phyloP scores from a whole-genome alignment of 2,329 filamentous ascomycete genomes.

The Rhexocercosporidium sp. region DNA sequence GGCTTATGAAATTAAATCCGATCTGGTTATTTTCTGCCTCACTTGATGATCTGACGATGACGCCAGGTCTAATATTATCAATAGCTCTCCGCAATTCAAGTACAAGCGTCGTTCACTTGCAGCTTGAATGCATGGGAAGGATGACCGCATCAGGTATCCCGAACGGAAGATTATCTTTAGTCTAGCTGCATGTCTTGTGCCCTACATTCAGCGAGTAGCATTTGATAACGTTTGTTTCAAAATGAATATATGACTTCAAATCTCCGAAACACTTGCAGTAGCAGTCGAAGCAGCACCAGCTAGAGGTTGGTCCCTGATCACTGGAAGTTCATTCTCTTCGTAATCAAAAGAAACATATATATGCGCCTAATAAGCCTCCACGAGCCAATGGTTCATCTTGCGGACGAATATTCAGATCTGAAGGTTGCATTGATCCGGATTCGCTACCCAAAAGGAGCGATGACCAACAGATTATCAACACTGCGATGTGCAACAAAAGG shows the following conservation, averaged over 20 bases:
- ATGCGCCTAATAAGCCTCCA: not conserved
- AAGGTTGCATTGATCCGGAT: not conserved
- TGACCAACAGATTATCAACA: slow-evolving; percentile 7
- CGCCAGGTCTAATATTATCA: not conserved
- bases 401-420: not conserved
- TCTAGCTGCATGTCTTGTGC: not conserved
- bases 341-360: not conserved
- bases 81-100: not conserved
- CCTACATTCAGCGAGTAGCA: not conserved
- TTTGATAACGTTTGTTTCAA: not conserved
- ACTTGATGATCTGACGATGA: not conserved
- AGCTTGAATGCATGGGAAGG: not conserved
- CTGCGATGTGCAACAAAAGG: slow-evolving; percentile 6
- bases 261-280: not conserved
- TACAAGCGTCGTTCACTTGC: not conserved
- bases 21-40: not conserved
- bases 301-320: not conserved
- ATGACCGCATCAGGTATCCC: not conserved
- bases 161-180: not conserved
- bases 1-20: not conserved
- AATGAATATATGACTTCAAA: not conserved
- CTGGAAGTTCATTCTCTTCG: not conserved
- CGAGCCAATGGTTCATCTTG: not conserved
- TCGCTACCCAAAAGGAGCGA: not conserved
- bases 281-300: no score